Evolutionary conservation across 805 yeast genomes (phyloP).

Genomic region (Lachancea thermotolerans): DNA sequence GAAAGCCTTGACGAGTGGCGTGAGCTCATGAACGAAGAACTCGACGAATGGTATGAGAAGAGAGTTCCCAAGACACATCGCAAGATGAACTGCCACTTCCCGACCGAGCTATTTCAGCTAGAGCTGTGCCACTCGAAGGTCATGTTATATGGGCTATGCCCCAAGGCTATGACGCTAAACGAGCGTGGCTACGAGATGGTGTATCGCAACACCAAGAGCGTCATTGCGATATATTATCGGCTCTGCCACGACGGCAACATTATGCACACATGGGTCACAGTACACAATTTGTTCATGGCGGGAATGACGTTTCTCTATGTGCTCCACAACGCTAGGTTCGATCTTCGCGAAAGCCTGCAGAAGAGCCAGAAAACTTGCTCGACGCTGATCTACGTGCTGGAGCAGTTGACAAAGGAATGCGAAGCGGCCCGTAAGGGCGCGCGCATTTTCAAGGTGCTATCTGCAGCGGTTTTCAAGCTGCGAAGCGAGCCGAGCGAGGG

Average conservation of each 20-base stretch:
- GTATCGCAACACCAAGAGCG: conserved; percentile 56
- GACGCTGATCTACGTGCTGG: conserved; percentile 51
- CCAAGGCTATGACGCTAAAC: conserved; percentile 51
- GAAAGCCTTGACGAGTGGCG: conserved; percentile 57
- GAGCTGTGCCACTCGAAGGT: conserved; percentile 73
- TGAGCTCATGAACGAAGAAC: conserved; percentile 38
- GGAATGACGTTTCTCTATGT: conserved; percentile 79
- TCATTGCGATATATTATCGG: conserved; percentile 56
- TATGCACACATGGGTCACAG: conserved; percentile 91
- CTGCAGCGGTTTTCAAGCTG: conserved; percentile 63
- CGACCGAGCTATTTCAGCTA: conserved; percentile 58
- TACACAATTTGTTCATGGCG: conserved; percentile 82
- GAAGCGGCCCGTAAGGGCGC: conserved; percentile 71
- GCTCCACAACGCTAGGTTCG: conserved; percentile 59
- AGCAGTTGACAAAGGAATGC: conserved; percentile 59
- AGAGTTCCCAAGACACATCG: conserved; percentile 48
- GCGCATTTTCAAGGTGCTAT: conserved; percentile 62
- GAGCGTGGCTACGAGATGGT: conserved; percentile 49
- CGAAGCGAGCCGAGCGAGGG: conserved; percentile 30
- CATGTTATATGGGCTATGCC: conserved; percentile 70
- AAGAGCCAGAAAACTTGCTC: conserved; percentile 44
- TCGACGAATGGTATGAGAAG: conserved; percentile 56
- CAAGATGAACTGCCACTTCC: conserved; percentile 70
- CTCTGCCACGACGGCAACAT: conserved; percentile 51
- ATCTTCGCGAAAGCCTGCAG: conserved; percentile 39